phyloP scores from a whole-genome alignment of 2,329 filamentous ascomycete species.

The Westerdykella aurantiaca region DNA sequence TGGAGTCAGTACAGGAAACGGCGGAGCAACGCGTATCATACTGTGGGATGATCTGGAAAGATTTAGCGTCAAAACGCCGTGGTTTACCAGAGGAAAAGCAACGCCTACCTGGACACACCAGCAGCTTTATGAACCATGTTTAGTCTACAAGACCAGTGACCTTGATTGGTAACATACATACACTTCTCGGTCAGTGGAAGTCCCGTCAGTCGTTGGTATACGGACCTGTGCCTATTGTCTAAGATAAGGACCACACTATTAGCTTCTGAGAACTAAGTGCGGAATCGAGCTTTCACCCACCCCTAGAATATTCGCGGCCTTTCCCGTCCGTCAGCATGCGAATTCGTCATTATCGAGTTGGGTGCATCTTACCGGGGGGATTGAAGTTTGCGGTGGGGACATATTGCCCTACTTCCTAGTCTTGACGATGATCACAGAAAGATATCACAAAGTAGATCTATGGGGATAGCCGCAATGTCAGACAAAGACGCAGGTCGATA shows the following conservation, averaged over 20 bases:
- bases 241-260: neutral
- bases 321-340: constrained; percentile 16
- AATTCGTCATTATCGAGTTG: neutral
- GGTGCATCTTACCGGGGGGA: constrained; percentile 25
- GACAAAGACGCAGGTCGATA: no score
- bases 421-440: no score
- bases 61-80: constrained; percentile 8
- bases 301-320: constrained; percentile 38
- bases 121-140: constrained; percentile 23
- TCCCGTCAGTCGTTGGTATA: neutral
- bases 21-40: constrained; percentile 31
- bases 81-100: neutral
- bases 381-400: constrained; percentile 26
- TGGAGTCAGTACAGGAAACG: constrained; percentile 7
- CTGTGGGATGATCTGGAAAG: constrained; percentile 30
- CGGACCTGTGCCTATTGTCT: constrained; percentile 38
- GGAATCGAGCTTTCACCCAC: constrained; percentile 17
- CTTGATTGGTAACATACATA: constrained; percentile 11
- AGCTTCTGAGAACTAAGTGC: neutral
- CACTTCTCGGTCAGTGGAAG: constrained; percentile 11
- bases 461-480: no score
- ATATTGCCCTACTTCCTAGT: neutral
- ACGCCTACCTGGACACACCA: constrained; percentile 39
- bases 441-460: no score
- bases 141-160: constrained; percentile 9